Conservation (phyloP, 208 protist genomes). For the Wallacemonas sp. region DNA sequence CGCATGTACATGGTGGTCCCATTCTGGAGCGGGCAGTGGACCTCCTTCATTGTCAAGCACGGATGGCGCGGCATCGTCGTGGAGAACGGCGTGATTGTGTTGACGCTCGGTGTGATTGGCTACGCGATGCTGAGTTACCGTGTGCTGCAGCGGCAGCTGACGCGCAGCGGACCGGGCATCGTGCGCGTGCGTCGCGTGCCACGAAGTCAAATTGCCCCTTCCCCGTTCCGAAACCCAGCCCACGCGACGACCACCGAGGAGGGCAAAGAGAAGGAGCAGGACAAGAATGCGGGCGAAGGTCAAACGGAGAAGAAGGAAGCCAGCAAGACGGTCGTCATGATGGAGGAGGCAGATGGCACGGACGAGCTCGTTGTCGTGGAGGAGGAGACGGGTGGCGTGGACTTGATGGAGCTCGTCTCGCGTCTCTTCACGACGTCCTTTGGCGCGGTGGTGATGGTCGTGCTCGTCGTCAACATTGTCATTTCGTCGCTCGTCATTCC, state of each 20-base stretch:
- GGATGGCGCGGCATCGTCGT: conserved; percentile 78
- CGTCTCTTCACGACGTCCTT: conserved; percentile 83
- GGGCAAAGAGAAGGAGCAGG: background rate
- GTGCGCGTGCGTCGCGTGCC: conserved; percentile 25
- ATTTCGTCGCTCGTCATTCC: conserved; percentile 75
- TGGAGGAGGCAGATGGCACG: conserved; percentile 19
- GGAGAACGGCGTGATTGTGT: conserved; percentile 73
- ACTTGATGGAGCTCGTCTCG: conserved; percentile 75
- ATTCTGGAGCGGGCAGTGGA: conserved; percentile 87
- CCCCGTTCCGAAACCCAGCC: conserved; percentile 4
- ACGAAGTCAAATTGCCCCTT: conserved; percentile 7
- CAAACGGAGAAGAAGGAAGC: background rate
- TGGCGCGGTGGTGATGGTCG: conserved; percentile 62
- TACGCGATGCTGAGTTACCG: conserved; percentile 84
- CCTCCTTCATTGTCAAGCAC: conserved; percentile 76
- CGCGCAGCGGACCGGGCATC: conserved; percentile 30
- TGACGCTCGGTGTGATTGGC: conserved; percentile 76
- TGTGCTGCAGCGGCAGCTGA: conserved; percentile 60
- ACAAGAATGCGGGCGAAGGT: conserved; percentile 10
- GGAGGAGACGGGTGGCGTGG: conserved; percentile 35
- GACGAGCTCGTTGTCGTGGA: conserved; percentile 20
- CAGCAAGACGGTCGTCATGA: background rate
- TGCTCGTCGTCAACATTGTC: conserved; percentile 75
- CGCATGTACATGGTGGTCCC: conserved; percentile 84
- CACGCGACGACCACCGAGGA: background rate